phyloP scores from a whole-genome alignment of 2,329 filamentous ascomycete genomes.

The Colletotrichum aenigma region DNA sequence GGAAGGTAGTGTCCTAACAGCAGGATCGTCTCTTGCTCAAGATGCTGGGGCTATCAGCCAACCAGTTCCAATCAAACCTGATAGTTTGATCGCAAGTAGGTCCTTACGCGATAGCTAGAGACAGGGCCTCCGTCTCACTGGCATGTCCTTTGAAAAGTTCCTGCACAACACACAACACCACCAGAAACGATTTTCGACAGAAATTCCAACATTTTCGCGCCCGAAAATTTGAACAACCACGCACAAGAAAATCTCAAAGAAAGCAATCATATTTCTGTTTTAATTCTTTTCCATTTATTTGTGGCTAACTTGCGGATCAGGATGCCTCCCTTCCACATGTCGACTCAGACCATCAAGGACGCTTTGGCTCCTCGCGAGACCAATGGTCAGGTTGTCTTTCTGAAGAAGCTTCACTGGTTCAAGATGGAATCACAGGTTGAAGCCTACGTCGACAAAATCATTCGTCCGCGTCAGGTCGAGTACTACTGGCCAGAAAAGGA shows the following conservation, averaged over 20 bases:
- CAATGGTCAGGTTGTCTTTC: neutral
- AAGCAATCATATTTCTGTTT: too few relatives aligned
- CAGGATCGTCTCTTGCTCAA: accelerated
- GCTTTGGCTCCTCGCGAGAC: too few relatives aligned
- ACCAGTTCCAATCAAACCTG: accelerated
- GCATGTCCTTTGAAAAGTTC: too few relatives aligned
- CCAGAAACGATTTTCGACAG: too few relatives aligned
- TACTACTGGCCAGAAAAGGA: neutral
- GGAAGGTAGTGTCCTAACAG: too few relatives aligned
- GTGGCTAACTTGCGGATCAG: neutral
- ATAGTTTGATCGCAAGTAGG: accelerated
- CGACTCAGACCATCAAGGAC: neutral
- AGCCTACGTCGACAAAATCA: accelerated
- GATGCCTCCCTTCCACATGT: neutral
- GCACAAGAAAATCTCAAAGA: too few relatives aligned
- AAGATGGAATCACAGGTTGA: neutral
- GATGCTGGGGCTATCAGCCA: too few relatives aligned
- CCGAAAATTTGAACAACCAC: too few relatives aligned
- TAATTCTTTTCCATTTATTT: too few relatives aligned
- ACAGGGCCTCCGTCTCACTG: accelerated
- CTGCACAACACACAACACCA: too few relatives aligned
- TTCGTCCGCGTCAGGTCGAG: neutral
- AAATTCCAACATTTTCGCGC: too few relatives aligned
- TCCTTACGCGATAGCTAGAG: accelerated
- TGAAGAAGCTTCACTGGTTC: neutral